These are phyloP conservation scores for Russula earlei DNA, from an alignment of 768 basidiomycete species.

Conservation along the genomic window DNA sequence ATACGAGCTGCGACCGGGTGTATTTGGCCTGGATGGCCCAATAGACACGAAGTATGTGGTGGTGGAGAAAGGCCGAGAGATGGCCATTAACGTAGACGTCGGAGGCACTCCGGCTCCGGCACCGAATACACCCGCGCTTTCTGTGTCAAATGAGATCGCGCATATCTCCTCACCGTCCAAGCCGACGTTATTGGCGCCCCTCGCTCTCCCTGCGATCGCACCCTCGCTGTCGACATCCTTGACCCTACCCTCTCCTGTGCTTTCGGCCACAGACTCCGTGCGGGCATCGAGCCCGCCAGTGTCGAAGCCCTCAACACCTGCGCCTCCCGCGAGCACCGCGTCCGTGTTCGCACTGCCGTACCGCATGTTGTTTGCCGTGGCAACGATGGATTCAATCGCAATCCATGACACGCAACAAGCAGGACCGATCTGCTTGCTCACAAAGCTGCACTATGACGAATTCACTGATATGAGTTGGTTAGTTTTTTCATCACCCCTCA, in stretches of 20 bases:
- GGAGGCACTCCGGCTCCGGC: conserved; percentile 14
- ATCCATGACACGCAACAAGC: conserved; percentile 98
- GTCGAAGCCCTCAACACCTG: conserved; percentile 46
- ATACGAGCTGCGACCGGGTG: conserved; percentile 74
- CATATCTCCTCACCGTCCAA: conserved; percentile 20
- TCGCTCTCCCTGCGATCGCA: conserved; percentile 12
- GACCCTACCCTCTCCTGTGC: conserved; percentile 39
- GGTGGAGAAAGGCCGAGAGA: conserved; percentile 57
- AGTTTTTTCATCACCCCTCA: conserved; percentile 25
- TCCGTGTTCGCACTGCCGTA: conserved; percentile 88
- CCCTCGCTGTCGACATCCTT: conserved; percentile 2
- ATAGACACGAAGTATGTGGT: conserved; percentile 46
- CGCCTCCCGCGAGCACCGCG: conserved; percentile 33
- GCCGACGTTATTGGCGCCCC: conserved; percentile 18
- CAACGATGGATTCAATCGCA: conserved; percentile 90
- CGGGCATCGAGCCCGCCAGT: conserved; percentile 23
- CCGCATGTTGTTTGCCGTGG: conserved; percentile 89
- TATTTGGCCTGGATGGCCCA: conserved; percentile 28
- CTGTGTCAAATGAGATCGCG: conserved; percentile 12
- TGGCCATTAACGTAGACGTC: conserved; percentile 49
- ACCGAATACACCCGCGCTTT: conserved; percentile 12
- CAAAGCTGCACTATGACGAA: conserved; percentile 93
- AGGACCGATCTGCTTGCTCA: conserved; percentile 82
- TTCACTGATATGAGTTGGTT: conserved; percentile 97
- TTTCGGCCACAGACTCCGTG: conserved; percentile 39